Conservation (phyloP, 2,329 filamentous ascomycete species). For the Pseudofabraea citricarpa region DNA sequence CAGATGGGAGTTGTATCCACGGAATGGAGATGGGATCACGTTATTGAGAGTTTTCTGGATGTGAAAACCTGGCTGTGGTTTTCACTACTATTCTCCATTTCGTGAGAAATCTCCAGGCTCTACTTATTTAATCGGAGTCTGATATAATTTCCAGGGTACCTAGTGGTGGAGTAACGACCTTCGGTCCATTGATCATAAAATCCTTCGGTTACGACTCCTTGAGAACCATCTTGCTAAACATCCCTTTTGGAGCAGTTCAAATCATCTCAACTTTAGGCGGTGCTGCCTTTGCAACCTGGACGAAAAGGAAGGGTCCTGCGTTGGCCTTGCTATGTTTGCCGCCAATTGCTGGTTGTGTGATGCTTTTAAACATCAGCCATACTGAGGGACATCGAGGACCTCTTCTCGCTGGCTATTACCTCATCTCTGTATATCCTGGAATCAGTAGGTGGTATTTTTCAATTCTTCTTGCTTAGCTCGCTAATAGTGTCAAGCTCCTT, state of each 20-base stretch:
- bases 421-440: slow-evolving; percentile 54
- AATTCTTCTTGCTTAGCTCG: not conserved
- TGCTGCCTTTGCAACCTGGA: slow-evolving; percentile 48
- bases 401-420: slow-evolving; percentile 43
- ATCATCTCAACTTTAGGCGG: slow-evolving; percentile 54
- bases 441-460: slow-evolving; percentile 34
- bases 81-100: slow-evolving; percentile 20
- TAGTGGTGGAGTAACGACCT: slow-evolving; percentile 12
- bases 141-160: slow-evolving; percentile 1
- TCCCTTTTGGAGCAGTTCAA: slow-evolving; percentile 56
- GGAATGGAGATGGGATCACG: slow-evolving; percentile 46
- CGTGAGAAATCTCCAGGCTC: slow-evolving; percentile 6
- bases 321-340: slow-evolving; percentile 49
- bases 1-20: slow-evolving; percentile 49
- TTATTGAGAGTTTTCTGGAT: slow-evolving; percentile 29
- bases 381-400: slow-evolving; percentile 40
- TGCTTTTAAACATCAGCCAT: slow-evolving; percentile 46
- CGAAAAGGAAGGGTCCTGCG: slow-evolving; percentile 51
- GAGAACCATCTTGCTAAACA: slow-evolving; percentile 47
- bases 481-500: slow-evolving; percentile 39
- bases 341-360: slow-evolving; percentile 50
- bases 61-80: slow-evolving; percentile 33
- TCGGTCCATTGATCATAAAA: slow-evolving; percentile 36
- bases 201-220: slow-evolving; percentile 36
- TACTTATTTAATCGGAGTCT: slow-evolving; percentile 6